Base-by-base conservation (phyloP, 768 basidiomycete genomes). In the Kwoniella botswanensis region DNA sequence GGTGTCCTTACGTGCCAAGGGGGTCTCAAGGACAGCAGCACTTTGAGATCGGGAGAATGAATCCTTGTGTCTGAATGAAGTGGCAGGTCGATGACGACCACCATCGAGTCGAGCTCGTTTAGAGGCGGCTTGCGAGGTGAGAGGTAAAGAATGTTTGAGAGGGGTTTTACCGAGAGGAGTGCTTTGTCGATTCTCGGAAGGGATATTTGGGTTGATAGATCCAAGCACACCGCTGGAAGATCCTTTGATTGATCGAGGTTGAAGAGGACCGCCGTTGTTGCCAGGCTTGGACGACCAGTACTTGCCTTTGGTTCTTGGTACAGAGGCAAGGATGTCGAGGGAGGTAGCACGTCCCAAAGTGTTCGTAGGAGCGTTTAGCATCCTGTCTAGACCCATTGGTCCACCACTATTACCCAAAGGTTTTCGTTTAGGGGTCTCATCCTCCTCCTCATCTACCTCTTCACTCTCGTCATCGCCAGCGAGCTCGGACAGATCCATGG, bases 291-390 rank as follows among this genome's bases (percentile, higher is more conserved):
- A 56, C 4, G 53, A 41, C 55, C 55, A 55, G 22, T 41, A 55
- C 21, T 61, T 58, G 18, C 66, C 54, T 46, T 66, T 73, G 9
- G 66, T 68, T 41, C 62, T 55, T 24, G 63, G 64, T 57, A 59
- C 68, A 2, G 71, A 71, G 5, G 70, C 70, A 12, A 76, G 41
- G 17, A 76, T 52, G 55, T 76, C 70, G 7, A 70, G 64, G 6
- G 75, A 76, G 5, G 72, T 69, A 9, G 75, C 72, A 41, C 75
- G 69, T 44, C 72, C 75, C 10, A 76, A 21, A 41, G 43, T 68
- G 22, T 12, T 18, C 4, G 50, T 59, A 44, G 63, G 74, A 18
- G 22, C 71, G 57, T 63, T 68, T 65, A 72, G 67, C 67, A 68
- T 68, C 18, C 60, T 59, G 44, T 60, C 71, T 0, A 67, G 58